phyloP scores from a whole-genome alignment of 495 filamentous ascomycete genomes.

The Elaphomyces granulatus region DNA sequence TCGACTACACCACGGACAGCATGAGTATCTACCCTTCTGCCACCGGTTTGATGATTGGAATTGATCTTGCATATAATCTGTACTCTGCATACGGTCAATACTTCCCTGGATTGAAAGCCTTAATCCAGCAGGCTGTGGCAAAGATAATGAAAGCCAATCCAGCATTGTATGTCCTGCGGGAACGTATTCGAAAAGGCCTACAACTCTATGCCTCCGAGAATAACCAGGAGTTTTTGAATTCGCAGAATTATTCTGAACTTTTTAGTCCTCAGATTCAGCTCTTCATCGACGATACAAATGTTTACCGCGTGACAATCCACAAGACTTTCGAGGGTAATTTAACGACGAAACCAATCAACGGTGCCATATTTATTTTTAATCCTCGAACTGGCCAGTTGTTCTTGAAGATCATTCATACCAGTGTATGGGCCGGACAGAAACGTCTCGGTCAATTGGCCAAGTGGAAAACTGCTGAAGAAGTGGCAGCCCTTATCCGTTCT shows the following conservation, averaged over 20 bases:
- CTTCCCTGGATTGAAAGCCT: slow-evolving; percentile 94
- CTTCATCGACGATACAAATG: slow-evolving; percentile 99
- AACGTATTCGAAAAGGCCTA: slow-evolving; percentile 97
- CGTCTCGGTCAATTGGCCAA: slow-evolving; percentile 97
- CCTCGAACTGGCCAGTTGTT: slow-evolving; percentile 95
- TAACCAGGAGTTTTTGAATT: slow-evolving; percentile 99
- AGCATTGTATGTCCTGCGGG: slow-evolving; percentile 86
- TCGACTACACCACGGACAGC: slow-evolving; percentile 98
- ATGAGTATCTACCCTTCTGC: slow-evolving; percentile 99
- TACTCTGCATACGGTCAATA: slow-evolving; percentile 98
- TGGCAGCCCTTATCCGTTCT: slow-evolving; percentile 91
- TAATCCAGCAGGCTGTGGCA: slow-evolving; percentile 95
- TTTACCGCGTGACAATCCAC: slow-evolving; percentile 98
- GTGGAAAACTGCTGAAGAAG: slow-evolving; percentile 99
- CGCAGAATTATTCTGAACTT: slow-evolving; percentile 97
- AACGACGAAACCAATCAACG: slow-evolving; percentile 99
- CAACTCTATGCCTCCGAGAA: slow-evolving; percentile 97
- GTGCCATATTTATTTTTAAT: slow-evolving; percentile 99
- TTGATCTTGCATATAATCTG: slow-evolving; percentile 96
- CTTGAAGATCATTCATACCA: slow-evolving; percentile 99
- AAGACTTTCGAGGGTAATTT: slow-evolving; percentile 99
- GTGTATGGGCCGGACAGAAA: slow-evolving; percentile 98
- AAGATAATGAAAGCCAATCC: slow-evolving; percentile 99
- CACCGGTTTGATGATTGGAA: slow-evolving; percentile 95
- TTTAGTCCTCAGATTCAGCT: slow-evolving; percentile 99